A percentile compares a stretch with the other conserved stretches of the same genome.
phyloP scores from a whole-genome alignment of 345 rosid genomes.

The Aegle marmelos region DNA sequence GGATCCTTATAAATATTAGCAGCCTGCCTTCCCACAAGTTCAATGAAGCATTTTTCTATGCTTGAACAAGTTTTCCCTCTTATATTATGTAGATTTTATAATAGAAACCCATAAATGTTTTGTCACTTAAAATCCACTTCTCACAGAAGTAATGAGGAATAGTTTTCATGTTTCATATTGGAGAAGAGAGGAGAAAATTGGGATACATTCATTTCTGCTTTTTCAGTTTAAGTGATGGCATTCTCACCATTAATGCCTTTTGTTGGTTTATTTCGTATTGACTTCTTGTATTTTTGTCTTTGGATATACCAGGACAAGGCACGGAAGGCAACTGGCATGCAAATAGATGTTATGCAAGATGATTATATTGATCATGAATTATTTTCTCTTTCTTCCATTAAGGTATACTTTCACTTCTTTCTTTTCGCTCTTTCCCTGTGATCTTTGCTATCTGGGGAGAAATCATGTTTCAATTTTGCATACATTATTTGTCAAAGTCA shows the following conservation, averaged over 20 bases:
- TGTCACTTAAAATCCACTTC: neutral
- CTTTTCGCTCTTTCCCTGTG: neutral
- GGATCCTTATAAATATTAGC: neutral
- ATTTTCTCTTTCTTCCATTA: slow-evolving; percentile 88
- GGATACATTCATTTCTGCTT: neutral
- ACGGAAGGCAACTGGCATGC: slow-evolving; percentile 76
- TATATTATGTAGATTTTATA: neutral
- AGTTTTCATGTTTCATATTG: neutral
- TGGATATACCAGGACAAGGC: slow-evolving; percentile 63
- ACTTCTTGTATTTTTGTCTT: slow-evolving; percentile 5
- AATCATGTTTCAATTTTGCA: neutral
- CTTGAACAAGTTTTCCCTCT: neutral
- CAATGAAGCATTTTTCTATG: neutral
- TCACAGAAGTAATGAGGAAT: neutral
- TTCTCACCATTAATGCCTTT: neutral
- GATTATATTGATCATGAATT: slow-evolving; percentile 71
- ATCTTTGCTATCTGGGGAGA: neutral
- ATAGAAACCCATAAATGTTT: neutral
- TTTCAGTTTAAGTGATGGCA: neutral
- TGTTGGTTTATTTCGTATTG: neutral
- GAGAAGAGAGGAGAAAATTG: neutral
- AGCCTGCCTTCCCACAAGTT: neutral
- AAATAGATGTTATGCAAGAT: slow-evolving; percentile 81
- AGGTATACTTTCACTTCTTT: slow-evolving; percentile 41
- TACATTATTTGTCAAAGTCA: neutral